phyloP scores from a whole-genome alignment of 768 basidiomycete genomes.

The Termitomyces sp. region DNA sequence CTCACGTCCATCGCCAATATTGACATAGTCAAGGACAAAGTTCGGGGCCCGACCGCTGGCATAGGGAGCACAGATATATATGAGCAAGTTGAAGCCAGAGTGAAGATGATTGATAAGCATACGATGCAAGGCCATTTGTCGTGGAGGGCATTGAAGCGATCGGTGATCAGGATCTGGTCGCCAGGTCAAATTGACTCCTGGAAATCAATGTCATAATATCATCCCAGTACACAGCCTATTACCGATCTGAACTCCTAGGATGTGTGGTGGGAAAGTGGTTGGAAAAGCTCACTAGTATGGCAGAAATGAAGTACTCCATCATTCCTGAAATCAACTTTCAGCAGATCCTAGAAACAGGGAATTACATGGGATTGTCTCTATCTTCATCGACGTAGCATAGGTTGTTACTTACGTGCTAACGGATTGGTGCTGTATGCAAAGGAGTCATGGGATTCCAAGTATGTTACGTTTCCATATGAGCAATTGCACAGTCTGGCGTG shows the following conservation, averaged over 20 bases:
- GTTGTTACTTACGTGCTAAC: constrained; percentile 2
- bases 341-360: background rate
- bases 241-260: background rate
- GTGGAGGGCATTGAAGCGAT: constrained; percentile 21
- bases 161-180: constrained; percentile 18
- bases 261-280: no score
- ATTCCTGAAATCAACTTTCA: background rate
- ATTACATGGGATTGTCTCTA: background rate
- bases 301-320: background rate
- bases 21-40: constrained; percentile 47
- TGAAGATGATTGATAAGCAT: constrained; percentile 1
- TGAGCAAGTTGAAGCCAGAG: background rate
- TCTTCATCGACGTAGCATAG: no score
- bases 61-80: constrained; percentile 29
- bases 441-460: constrained; percentile 9
- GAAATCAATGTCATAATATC: no score
- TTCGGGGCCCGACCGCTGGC: constrained; percentile 36
- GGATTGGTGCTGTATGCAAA: constrained; percentile 9
- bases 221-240: background rate
- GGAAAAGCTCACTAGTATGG: background rate
- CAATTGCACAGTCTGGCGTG: constrained; percentile 13
- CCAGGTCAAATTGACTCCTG: background rate
- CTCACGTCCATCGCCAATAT: constrained; percentile 35
- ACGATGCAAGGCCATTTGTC: constrained; percentile 27
- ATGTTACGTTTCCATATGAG: constrained; percentile 14